Evolutionary conservation across 176 grass and related monocot genomes (phyloP).

Genomic region (Rhynchospora tenuis): DNA sequence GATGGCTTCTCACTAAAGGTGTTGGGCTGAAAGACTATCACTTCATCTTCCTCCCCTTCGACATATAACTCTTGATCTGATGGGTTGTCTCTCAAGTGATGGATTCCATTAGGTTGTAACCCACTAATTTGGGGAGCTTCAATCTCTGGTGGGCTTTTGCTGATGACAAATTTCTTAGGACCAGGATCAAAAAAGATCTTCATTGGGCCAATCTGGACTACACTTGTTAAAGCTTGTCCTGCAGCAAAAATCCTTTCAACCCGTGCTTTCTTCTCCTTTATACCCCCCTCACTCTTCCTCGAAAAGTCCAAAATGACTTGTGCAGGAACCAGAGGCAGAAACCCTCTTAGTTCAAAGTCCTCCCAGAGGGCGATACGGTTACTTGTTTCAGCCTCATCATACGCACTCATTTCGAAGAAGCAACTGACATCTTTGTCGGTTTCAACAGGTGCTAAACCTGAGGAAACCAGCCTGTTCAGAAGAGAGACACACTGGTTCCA

Average conservation of each 20-base stretch:
- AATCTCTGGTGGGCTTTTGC: conserved; percentile 41
- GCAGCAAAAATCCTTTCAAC: conserved; percentile 73
- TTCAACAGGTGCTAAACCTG: conserved; percentile 48
- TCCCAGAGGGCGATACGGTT: conserved; percentile 82
- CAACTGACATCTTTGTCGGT: conserved; percentile 61
- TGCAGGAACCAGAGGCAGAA: conserved; percentile 65
- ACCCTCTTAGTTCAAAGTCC: conserved; percentile 87
- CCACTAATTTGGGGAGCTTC: conserved; percentile 25
- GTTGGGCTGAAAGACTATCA: conserved; percentile 81
- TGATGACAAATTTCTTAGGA: conserved; percentile 57
- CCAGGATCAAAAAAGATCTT: conserved; percentile 69
- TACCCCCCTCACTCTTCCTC: conserved; percentile 64
- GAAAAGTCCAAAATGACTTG: conserved; percentile 89
- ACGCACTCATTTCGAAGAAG: conserved; percentile 73
- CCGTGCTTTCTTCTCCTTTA: conserved; percentile 57
- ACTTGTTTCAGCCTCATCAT: conserved; percentile 70
- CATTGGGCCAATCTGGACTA: conserved; percentile 56
- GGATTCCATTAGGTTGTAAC: background rate
- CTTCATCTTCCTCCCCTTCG: conserved; percentile 90
- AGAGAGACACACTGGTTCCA: conserved; percentile 81
- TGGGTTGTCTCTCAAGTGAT: background rate
- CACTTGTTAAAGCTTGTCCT: conserved; percentile 42
- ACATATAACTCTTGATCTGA: conserved; percentile 23
- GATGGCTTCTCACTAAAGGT: conserved; percentile 20
- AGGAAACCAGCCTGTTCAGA: conserved; percentile 70